These are phyloP conservation scores for Cercospora sojina DNA, from an alignment of 2,329 filamentous ascomycete species.

Conservation along the genomic window DNA sequence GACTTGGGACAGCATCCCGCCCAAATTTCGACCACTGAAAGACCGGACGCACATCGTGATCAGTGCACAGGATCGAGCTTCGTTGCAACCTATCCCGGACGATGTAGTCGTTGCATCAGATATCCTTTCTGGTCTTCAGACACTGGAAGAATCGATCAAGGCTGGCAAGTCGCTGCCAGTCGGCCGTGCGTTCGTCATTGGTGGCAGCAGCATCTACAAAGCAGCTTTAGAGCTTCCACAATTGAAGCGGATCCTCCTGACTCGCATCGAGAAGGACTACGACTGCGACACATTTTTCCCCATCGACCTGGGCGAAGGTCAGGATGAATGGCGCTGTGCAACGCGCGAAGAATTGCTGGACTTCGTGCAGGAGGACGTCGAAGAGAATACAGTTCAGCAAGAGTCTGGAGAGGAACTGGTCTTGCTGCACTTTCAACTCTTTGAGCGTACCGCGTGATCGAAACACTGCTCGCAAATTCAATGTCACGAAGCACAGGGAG, in stretches of 20 bases:
- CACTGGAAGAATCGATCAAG: conserved; percentile 36
- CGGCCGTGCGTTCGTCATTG: conserved; percentile 77
- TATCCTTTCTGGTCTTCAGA: conserved; percentile 34
- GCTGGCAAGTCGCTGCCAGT: conserved; percentile 38
- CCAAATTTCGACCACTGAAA: conserved; percentile 73
- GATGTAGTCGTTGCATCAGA: conserved; percentile 56
- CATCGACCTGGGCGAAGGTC: conserved; percentile 50
- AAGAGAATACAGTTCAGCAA: conserved; percentile 60
- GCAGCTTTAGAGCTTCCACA: conserved; percentile 62
- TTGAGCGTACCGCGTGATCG: conserved; percentile 26
- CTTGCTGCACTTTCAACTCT: conserved; percentile 36
- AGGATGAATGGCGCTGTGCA: conserved; percentile 56
- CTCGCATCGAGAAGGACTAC: conserved; percentile 66
- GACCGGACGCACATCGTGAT: conserved; percentile 81
- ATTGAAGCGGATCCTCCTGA: conserved; percentile 66
- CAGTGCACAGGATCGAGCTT: conserved; percentile 48
- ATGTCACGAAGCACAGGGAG: background rate
- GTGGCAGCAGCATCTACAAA: conserved; percentile 81
- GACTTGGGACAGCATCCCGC: conserved; percentile 89
- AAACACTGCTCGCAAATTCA: background rate
- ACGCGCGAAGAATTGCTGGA: conserved; percentile 55
- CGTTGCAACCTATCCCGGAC: conserved; percentile 33
- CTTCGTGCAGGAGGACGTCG: conserved; percentile 66
- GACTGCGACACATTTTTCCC: conserved; percentile 76
- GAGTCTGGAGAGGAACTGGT: conserved; percentile 45